A percentile compares a stretch with the other conserved stretches of the same genome.
Conservation (phyloP, 352 stramenopile species). For the Phytopythium oedochilum region DNA sequence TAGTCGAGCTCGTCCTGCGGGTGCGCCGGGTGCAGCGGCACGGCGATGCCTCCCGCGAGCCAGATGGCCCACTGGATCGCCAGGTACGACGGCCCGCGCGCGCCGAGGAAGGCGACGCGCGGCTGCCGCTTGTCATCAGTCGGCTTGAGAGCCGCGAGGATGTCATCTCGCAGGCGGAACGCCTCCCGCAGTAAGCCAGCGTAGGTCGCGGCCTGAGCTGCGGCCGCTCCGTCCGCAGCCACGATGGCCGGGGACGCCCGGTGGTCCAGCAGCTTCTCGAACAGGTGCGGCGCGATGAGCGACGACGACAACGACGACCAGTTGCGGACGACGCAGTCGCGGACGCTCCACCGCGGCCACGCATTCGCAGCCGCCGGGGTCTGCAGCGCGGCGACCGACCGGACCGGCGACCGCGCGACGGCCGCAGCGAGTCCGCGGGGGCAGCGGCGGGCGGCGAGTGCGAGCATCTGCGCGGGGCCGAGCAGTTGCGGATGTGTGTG, state of each 20-base stretch:
- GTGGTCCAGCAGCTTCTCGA: background rate
- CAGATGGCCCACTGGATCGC: constrained; percentile 75
- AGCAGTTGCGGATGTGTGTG: too few relatives aligned
- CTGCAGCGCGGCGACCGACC: background rate
- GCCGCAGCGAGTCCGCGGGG: background rate
- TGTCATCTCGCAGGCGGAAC: constrained; percentile 23
- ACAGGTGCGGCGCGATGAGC: constrained; percentile 2
- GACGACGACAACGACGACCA: background rate
- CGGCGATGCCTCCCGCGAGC: constrained; percentile 54
- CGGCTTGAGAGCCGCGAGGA: constrained; percentile 10
- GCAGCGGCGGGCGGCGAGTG: background rate
- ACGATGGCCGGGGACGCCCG: background rate
- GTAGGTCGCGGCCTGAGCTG: background rate
- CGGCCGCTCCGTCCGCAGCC: background rate
- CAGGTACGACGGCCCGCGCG: constrained; percentile 47
- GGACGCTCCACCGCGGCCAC: background rate
- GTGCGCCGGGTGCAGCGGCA: constrained; percentile 58
- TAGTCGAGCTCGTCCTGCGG: constrained; percentile 67
- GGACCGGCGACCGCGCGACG: background rate
- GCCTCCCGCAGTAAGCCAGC: constrained; percentile 24
- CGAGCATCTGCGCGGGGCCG: too few relatives aligned
- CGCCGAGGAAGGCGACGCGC: constrained; percentile 38
- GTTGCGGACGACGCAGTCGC: background rate
- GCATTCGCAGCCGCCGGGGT: background rate
- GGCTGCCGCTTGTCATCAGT: constrained; percentile 13